Evolutionary conservation across 352 stramenopile species (phyloP).

Genomic region (Phytophthora idaei): DNA sequence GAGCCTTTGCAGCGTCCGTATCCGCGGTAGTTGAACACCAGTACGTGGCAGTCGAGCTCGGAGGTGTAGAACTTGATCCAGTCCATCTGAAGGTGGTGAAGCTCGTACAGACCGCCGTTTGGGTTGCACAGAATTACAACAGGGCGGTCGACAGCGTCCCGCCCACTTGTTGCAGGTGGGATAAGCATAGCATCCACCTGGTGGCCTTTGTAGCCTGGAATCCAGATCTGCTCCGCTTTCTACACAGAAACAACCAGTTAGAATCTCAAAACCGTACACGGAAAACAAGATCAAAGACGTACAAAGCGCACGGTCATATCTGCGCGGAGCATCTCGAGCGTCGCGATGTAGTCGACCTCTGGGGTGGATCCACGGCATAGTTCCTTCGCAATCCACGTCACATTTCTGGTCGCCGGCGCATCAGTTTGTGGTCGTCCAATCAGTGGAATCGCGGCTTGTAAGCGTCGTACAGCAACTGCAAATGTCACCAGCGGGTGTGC

Average conservation of each 20-base stretch:
- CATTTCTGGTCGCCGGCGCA: conserved; percentile 37
- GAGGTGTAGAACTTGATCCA: conserved; percentile 89
- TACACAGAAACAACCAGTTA: conserved; percentile 26
- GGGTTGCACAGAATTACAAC: conserved; percentile 85
- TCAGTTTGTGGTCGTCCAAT: conserved; percentile 49
- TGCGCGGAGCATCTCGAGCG: conserved; percentile 80
- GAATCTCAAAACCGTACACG: neutral
- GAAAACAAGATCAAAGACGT: conserved; percentile 29
- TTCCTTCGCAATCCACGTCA: conserved; percentile 62
- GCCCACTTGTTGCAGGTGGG: conserved; percentile 44
- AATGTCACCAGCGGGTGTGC: conserved; percentile 37
- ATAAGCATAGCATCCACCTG: conserved; percentile 86
- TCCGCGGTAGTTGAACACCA: conserved; percentile 89
- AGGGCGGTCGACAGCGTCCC: conserved; percentile 39
- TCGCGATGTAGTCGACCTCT: conserved; percentile 71
- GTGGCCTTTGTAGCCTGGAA: conserved; percentile 59
- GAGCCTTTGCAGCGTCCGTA: conserved; percentile 77
- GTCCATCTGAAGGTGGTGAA: conserved; percentile 90
- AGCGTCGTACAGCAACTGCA: conserved; percentile 28
- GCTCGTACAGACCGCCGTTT: conserved; percentile 87
- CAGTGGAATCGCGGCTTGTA: conserved; percentile 43
- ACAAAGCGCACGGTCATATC: conserved; percentile 81
- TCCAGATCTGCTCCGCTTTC: conserved; percentile 86
- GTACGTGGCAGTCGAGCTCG: conserved; percentile 74
- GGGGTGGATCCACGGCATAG: conserved; percentile 46